Evolutionary conservation across 78 protist genomes (phyloP), one percentile per base, ranked within the genome.

Genomic region (Mastigamoeba balamuthi): DNA sequence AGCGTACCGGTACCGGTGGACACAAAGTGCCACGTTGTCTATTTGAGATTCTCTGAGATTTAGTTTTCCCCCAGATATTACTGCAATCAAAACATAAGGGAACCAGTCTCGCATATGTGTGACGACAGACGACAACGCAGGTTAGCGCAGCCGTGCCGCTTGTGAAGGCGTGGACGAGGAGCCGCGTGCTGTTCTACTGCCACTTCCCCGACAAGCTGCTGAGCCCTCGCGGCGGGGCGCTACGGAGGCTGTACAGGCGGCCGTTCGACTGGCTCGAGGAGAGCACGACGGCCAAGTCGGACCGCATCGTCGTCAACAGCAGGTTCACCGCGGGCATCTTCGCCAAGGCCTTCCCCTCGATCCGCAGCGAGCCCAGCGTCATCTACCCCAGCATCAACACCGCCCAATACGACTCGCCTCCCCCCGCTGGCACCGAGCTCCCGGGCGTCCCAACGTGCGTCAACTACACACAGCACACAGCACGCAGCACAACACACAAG

Each of bases 201-300:
- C 99, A 98, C 80, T 93, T 89, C 75, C 99, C 99, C 1, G 99
- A 97, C 77, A 48, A 76, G 39, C 48, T 91, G 4, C 58, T 84
- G 30, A 76, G 89, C 3, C 29, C 66, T 1, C 71, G 91, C 3
- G 28, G 43, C 9, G 65, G 85, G 3, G 30, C 38, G 0, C 30
- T 89, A 27, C 82, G 84, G 66, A 7, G 52, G 1, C 38, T 85
- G 8, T 98, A 98, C 76, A 76, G 99, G 1, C 0, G n/a, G 3
- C 96, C 96, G 33, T 72, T 98, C 30, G 99, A 98, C 76, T 38
- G 9, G 17, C 41, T 95, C 42, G 99, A 98, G 81, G 98, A 93
- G 76, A 27, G n/a, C 8, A 82, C 93, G 5, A 89, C 93, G 2
- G 44, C 77, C 5, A 75, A 38, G 37, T 89, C 95, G 0, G 76